phyloP scores from a whole-genome alignment of 2,329 filamentous ascomycete genomes.

The Pseudogymnoascus destructans region DNA sequence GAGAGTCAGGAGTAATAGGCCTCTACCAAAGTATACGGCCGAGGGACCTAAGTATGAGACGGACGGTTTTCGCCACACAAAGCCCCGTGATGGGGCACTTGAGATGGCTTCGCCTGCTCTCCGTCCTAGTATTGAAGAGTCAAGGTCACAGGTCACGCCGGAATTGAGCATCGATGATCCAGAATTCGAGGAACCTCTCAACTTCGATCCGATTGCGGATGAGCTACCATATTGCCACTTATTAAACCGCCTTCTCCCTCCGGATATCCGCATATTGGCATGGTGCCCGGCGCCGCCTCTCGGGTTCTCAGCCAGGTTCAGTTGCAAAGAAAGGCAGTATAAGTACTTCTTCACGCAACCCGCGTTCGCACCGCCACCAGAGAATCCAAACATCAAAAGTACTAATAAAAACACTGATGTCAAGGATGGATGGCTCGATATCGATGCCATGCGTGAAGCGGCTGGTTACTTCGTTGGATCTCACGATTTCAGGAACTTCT shows the following conservation, averaged over 20 bases:
- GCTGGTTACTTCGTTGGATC: slow-evolving; percentile 68
- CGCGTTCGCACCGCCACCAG: slow-evolving; percentile 58
- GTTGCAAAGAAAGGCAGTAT: slow-evolving; percentile 81
- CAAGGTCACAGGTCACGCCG: not conserved
- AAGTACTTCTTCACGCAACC: slow-evolving; percentile 98
- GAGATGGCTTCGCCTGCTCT: slow-evolving; percentile 22
- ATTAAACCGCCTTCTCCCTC: slow-evolving; percentile 75
- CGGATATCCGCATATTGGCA: slow-evolving; percentile 79
- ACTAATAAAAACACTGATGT: slow-evolving; percentile 23
- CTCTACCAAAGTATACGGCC: slow-evolving; percentile 32
- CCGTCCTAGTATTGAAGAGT: slow-evolving; percentile 12
- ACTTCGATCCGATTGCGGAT: slow-evolving; percentile 56
- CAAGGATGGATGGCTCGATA: slow-evolving; percentile 70
- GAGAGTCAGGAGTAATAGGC: slow-evolving; percentile 65
- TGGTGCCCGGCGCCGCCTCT: slow-evolving; percentile 78
- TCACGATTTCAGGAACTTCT: slow-evolving; percentile 95
- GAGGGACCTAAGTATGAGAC: not conserved
- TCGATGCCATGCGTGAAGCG: slow-evolving; percentile 72
- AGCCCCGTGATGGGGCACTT: slow-evolving; percentile 17
- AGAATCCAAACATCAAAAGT: slow-evolving; percentile 21
- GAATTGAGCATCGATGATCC: slow-evolving; percentile 12
- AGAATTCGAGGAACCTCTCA: slow-evolving; percentile 14
- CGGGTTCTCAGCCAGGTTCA: slow-evolving; percentile 82
- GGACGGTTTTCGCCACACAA: slow-evolving; percentile 18
- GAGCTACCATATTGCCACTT: slow-evolving; percentile 75